Evolutionary conservation across 495 filamentous ascomycete species (phyloP), one percentile per base, ranked within the genome.

Genomic region (Apiosordaria backusii): DNA sequence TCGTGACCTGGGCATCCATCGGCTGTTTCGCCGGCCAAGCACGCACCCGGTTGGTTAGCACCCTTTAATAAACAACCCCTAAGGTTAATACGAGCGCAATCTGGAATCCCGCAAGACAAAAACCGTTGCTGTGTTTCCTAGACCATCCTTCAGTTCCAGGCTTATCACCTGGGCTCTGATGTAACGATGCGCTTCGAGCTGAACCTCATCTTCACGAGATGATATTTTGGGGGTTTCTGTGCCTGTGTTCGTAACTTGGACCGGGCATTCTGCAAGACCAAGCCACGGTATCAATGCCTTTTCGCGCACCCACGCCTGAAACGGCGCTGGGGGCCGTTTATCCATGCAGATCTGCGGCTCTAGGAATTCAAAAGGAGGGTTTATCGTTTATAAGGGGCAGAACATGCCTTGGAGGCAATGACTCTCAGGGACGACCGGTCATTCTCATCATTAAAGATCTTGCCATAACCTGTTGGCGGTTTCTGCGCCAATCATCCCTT

Each of bases 11-110:
- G 59, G 26, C 59, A 61, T 25, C 59, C 26, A 61, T 61, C 29
- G 18, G 59, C 26, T 22, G 59, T 61, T 61, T 50, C 59, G 59
- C 19, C 29, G 59, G 59, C 59, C 59, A 61, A 61, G 59, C 59
- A 61, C 15, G 22, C 25, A 21, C 13, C 59, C n/a, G 59, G 24
- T 19, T 45, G 24, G 18, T n/a, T 27, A 13, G 24, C 29, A 10
- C 18, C 24, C 59, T n/a, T 13, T 45, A 15, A 45, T 45, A 45
- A 45, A 55, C 15, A 3, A 19, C n/a, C 18, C 7, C 52, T 21
- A 16, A 6, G 6, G 40, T 21, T 18, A 23, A 55, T 55, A 55
- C 52, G 52, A 55, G 18, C 7, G n/a, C n/a, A 55, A 22, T 6
- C 6, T 23, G 22, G 22, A 55, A 55, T 23, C 52, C 16, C 50